Conservation (phyloP, 2,329 filamentous ascomycete genomes). For the Calonectria crousiana region DNA sequence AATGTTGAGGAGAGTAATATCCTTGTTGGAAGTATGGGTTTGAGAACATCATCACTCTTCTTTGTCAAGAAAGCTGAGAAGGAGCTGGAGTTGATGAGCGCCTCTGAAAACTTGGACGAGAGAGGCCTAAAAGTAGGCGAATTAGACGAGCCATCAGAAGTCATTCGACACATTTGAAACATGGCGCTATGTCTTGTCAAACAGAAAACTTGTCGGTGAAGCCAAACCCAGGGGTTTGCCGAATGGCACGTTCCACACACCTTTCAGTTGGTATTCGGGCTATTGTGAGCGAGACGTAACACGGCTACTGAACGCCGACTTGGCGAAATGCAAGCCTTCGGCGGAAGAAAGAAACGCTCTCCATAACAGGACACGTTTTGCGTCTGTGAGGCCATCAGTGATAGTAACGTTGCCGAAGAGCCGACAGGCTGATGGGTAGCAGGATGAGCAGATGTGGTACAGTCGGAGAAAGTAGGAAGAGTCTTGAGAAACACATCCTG, state of each 20-base stretch:
- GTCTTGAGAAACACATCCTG: not conserved
- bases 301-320: not conserved
- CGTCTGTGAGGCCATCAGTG: not conserved
- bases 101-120: too few relatives aligned
- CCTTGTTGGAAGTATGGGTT: not conserved
- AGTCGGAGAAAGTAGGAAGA: not conserved
- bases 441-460: not conserved
- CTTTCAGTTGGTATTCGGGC: not conserved
- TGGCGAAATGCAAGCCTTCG: not conserved
- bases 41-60: not conserved
- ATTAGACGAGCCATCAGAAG: not conserved
- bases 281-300: conserved; percentile 3
- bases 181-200: not conserved
- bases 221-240: not conserved
- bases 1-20: not conserved
- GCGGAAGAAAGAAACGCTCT: not conserved
- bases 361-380: not conserved
- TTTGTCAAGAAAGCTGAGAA: not conserved
- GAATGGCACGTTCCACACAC: conserved; percentile 17
- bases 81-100: not conserved
- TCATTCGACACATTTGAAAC: not conserved
- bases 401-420: not conserved
- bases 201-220: not conserved
- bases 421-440: not conserved
- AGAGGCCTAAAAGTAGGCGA: not conserved